Percentiles rank a stretch among this genome's conserved stretches.
Evolutionary conservation across 495 filamentous ascomycete genomes (phyloP).

Genomic region (Aspergillus mulundensis): DNA sequence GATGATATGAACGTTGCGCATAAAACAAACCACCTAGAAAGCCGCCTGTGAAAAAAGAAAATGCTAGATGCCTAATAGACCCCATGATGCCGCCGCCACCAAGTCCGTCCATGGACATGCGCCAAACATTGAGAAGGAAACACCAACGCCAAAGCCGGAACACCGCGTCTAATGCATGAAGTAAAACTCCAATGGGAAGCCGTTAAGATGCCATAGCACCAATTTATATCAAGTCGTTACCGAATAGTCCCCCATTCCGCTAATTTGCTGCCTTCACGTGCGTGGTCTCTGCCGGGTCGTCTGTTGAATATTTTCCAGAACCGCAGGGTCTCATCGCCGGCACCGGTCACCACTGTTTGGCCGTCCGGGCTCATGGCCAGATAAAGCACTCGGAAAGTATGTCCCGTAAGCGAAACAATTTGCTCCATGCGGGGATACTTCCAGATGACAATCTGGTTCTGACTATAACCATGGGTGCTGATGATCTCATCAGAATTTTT

Average conservation of each 20-base stretch:
- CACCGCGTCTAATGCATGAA: slow-evolving; percentile 40
- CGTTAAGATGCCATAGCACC: slow-evolving; percentile 9
- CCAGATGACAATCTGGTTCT: slow-evolving; percentile 98
- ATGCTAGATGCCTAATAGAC: slow-evolving; percentile 35
- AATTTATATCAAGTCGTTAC: slow-evolving; percentile 30
- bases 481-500: slow-evolving; percentile 97
- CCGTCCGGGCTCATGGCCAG: slow-evolving; percentile 97
- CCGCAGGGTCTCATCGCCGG: slow-evolving; percentile 89
- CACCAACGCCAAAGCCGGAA: slow-evolving; percentile 28
- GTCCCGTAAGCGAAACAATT: slow-evolving; percentile 88
- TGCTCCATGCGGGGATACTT: slow-evolving; percentile 98
- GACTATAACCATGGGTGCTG: slow-evolving; percentile 93
- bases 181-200: slow-evolving; percentile 18
- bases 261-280: slow-evolving; percentile 52
- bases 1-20: slow-evolving; percentile 12
- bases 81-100: slow-evolving; percentile 19
- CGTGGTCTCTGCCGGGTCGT: slow-evolving; percentile 51
- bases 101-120: slow-evolving; percentile 24
- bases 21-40: slow-evolving; percentile 11
- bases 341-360: slow-evolving; percentile 87
- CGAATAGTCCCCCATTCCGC: slow-evolving; percentile 70
- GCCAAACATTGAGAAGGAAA: slow-evolving; percentile 20
- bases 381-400: slow-evolving; percentile 94
- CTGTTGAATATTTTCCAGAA: slow-evolving; percentile 96
- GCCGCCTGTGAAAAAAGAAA: slow-evolving; percentile 16